These are phyloP conservation scores for Mariannaea elegans DNA, from an alignment of 2,329 filamentous ascomycete genomes.

Conservation along the genomic window DNA sequence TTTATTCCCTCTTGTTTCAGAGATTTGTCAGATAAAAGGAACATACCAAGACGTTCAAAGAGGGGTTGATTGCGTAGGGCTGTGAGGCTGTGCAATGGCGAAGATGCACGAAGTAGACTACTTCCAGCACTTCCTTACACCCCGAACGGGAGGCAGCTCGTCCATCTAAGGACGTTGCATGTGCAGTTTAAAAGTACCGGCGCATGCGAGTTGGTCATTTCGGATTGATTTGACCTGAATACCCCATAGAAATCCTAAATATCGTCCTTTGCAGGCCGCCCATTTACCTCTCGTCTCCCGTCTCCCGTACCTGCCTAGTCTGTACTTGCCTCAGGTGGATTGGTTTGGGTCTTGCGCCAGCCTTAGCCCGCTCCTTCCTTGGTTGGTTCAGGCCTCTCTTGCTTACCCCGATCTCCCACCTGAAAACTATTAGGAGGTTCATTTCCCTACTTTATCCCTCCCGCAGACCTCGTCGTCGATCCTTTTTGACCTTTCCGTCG, in stretches of 20 bases:
- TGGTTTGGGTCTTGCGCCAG: not conserved
- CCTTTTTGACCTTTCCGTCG: no score
- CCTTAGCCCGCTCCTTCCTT: slow-evolving; percentile 4
- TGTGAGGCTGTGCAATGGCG: slow-evolving; percentile 40
- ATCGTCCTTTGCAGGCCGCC: no score
- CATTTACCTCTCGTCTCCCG: no score
- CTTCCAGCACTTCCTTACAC: not conserved
- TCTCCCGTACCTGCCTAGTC: not conserved
- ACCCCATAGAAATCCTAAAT: no score
- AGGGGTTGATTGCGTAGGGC: slow-evolving; percentile 42
- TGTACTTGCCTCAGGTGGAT: not conserved
- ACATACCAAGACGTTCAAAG: slow-evolving; percentile 12
- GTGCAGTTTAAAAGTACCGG: no score
- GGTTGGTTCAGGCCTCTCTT: not conserved
- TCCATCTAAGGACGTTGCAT: not conserved
- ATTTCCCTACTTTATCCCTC: not conserved
- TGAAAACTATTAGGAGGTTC: not conserved
- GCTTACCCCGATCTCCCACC: slow-evolving; percentile 13
- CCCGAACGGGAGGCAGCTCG: not conserved
- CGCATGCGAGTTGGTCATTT: no score
- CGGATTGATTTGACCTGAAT: no score
- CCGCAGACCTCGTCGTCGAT: no score
- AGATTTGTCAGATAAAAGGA: slow-evolving; percentile 4
- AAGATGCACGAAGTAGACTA: no score
- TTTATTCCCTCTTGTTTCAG: not conserved